Percentiles rank a stretch among this genome's conserved stretches.
Evolutionary conservation across 345 rosid genomes (phyloP).

Genomic region (Lepidium didymum): DNA sequence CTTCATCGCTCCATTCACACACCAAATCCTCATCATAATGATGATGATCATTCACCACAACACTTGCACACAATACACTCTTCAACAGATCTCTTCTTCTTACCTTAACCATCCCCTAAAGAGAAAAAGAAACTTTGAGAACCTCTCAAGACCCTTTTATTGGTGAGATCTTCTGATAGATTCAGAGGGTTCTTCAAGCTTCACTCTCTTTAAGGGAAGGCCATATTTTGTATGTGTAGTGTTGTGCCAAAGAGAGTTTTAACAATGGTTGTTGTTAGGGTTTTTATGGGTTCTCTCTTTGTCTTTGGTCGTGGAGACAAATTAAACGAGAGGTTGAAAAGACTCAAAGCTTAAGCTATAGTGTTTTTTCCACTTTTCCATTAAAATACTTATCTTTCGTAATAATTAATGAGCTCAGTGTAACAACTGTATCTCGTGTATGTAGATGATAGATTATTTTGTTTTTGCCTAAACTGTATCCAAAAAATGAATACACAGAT

Average conservation of each 20-base stretch:
- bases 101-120: conserved; percentile 27
- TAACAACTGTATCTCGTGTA: neutral
- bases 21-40: conserved; percentile 13
- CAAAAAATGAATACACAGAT: neutral
- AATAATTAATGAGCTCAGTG: conserved; percentile 7
- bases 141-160: conserved; percentile 10
- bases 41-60: conserved; percentile 19
- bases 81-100: conserved; percentile 2
- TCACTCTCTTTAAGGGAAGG: conserved; percentile 21
- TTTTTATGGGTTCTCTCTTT: conserved; percentile 23
- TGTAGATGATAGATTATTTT: neutral
- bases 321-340: conserved; percentile 12
- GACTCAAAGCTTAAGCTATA: conserved; percentile 17
- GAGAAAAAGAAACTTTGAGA: neutral
- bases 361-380: conserved; percentile 15
- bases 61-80: conserved; percentile 16
- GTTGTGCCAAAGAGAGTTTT: conserved; percentile 31
- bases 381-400: neutral
- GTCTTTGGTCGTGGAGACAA: conserved; percentile 31
- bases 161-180: conserved; percentile 18
- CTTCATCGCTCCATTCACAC: conserved; percentile 36
- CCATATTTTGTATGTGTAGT: conserved; percentile 14
- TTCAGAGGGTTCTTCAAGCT: conserved; percentile 16
- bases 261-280: conserved; percentile 16
- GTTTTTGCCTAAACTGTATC: neutral